phyloP scores from a whole-genome alignment of 345 rosid species.

The Eutrema heterophyllum region DNA sequence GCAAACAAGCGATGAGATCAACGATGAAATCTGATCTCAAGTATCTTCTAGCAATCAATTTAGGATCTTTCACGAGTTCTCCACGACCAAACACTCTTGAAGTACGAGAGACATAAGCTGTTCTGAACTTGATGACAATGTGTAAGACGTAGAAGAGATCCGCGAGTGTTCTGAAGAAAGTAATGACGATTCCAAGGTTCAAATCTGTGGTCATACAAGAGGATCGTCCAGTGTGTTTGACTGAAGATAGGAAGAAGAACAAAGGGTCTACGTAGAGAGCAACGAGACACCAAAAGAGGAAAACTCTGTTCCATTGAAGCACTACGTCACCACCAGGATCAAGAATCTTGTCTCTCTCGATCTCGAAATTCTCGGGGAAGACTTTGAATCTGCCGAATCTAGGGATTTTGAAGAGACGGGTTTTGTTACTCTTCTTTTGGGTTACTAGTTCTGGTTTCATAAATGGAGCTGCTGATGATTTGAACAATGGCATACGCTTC shows the following conservation, averaged over 20 bases:
- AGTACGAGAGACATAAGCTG: conserved; percentile 71
- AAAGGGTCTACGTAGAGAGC: conserved; percentile 85
- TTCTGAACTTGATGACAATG: conserved; percentile 60
- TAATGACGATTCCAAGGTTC: conserved; percentile 64
- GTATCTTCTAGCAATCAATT: conserved; percentile 57
- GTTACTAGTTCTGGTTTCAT: conserved; percentile 32
- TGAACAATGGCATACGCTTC: conserved; percentile 42
- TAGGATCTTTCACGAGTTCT: conserved; percentile 69
- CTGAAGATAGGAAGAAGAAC: conserved; percentile 73
- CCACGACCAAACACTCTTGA: conserved; percentile 85
- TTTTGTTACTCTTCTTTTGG: conserved; percentile 10
- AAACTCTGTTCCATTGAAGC: conserved; percentile 54
- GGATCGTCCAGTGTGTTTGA: conserved; percentile 32
- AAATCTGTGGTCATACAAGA: conserved; percentile 55
- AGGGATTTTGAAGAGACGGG: conserved; percentile 23
- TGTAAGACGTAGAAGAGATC: conserved; percentile 63
- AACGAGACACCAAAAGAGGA: conserved; percentile 68
- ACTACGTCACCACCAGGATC: conserved; percentile 67
- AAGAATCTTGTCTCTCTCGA: conserved; percentile 43
- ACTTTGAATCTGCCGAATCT: conserved; percentile 49
- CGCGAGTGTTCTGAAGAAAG: conserved; percentile 66
- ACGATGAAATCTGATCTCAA: conserved; percentile 63
- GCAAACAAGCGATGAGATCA: conserved; percentile 66
- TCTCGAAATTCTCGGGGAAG: conserved; percentile 49
- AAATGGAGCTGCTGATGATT: conserved; percentile 38